phyloP scores from a whole-genome alignment of 805 yeast genomes.

The Cyberlindnera sargentensis region DNA sequence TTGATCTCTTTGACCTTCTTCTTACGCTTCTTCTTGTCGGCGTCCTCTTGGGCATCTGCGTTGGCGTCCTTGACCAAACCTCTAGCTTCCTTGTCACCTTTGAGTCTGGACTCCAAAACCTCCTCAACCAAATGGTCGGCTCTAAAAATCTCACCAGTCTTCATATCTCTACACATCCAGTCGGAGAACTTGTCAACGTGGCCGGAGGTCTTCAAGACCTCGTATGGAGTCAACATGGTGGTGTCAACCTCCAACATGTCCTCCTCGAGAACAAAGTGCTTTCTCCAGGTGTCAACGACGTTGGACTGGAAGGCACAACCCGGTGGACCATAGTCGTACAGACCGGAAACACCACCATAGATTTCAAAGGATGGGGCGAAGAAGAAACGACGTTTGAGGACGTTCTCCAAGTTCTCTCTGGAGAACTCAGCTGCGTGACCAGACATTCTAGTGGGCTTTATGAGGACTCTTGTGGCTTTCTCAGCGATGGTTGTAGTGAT shows the following conservation, averaged over 20 bases:
- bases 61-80: constrained; percentile 54
- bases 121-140: constrained; percentile 98
- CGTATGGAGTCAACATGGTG: constrained; percentile 96
- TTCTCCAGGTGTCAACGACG: constrained; percentile 92
- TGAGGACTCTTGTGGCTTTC: background rate
- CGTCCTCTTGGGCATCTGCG: constrained; percentile 58
- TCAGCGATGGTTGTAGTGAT: background rate
- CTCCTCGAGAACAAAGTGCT: constrained; percentile 94
- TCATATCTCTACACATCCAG: constrained; percentile 96
- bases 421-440: constrained; percentile 40
- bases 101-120: constrained; percentile 90
- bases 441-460: constrained; percentile 8
- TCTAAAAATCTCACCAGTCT: constrained; percentile 96
- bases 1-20: constrained; percentile 94
- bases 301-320: constrained; percentile 98
- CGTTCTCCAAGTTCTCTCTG: constrained; percentile 86
- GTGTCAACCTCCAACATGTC: constrained; percentile 98
- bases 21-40: constrained; percentile 88
- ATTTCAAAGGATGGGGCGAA: constrained; percentile 96
- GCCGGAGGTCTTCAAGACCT: constrained; percentile 96
- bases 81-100: constrained; percentile 96
- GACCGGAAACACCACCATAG: constrained; percentile 97
- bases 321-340: constrained; percentile 98
- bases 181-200: constrained; percentile 99
- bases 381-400: constrained; percentile 91